phyloP scores from a whole-genome alignment of 1,284 basidiomycete species.

The Cutaneotrichosporon curvatum region DNA sequence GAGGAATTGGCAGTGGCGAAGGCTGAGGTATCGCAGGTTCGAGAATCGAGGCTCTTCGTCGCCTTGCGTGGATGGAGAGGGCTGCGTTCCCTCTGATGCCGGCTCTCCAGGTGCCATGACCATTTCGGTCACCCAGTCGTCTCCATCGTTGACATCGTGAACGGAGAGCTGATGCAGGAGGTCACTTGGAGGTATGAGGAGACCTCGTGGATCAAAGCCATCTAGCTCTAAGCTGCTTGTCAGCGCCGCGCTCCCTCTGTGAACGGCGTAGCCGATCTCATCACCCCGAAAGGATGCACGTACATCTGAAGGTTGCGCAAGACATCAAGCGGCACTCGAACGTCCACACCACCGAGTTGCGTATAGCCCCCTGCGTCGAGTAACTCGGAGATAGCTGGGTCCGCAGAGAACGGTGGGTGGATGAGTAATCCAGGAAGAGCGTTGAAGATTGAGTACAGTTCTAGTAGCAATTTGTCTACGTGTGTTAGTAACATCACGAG shows the following conservation, averaged over 20 bases:
- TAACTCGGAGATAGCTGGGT: slow-evolving; percentile 40
- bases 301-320: slow-evolving; percentile 43
- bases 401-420: slow-evolving; percentile 38
- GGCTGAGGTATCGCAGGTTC: slow-evolving; percentile 37
- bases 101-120: slow-evolving; percentile 10
- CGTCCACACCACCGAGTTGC: slow-evolving; percentile 40
- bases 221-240: slow-evolving; percentile 41
- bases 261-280: no score
- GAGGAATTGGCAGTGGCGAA: slow-evolving; percentile 34
- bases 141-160: slow-evolving; percentile 40
- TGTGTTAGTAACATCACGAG: slow-evolving; percentile 11
- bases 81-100: no score
- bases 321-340: slow-evolving; percentile 42
- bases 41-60: slow-evolving; percentile 32
- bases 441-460: slow-evolving; percentile 42
- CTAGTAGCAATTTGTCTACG: slow-evolving; percentile 36
- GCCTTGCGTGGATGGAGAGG: neutral
- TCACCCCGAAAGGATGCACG: no score
- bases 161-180: slow-evolving; percentile 40
- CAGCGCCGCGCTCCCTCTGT: neutral
- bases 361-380: slow-evolving; percentile 44
- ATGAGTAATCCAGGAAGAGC: slow-evolving; percentile 41
- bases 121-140: slow-evolving; percentile 44
- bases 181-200: slow-evolving; percentile 34
- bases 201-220: slow-evolving; percentile 38